Evolutionary conservation across 2,329 filamentous ascomycete species (phyloP).

Genomic region (Pseudogymnoascus sp.): DNA sequence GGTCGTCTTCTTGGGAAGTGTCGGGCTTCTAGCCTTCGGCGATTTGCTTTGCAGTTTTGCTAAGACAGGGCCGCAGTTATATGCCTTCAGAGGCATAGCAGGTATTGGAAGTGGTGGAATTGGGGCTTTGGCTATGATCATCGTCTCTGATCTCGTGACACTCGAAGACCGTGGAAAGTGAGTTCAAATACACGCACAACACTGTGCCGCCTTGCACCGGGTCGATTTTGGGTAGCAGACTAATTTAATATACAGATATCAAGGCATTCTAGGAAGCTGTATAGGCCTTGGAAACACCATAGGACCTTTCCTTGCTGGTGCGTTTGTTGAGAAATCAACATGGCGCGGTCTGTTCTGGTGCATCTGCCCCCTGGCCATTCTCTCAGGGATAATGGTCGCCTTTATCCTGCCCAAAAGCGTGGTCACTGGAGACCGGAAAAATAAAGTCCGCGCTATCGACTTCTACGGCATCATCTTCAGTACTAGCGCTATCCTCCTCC

Average conservation of each 20-base stretch:
- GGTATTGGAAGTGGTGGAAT: constrained; percentile 56
- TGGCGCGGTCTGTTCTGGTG: constrained; percentile 41
- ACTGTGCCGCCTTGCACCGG: neutral
- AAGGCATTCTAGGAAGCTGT: constrained; percentile 34
- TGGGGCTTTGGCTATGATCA: constrained; percentile 50
- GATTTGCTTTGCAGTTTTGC: constrained; percentile 52
- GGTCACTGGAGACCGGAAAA: constrained; percentile 37
- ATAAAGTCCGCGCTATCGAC: constrained; percentile 48
- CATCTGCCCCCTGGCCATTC: constrained; percentile 41
- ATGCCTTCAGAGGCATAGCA: constrained; percentile 50
- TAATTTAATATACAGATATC: constrained; percentile 23
- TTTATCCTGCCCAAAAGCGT: constrained; percentile 44
- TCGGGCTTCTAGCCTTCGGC: constrained; percentile 44
- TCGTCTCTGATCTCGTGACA: constrained; percentile 51
- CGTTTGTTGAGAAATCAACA: constrained; percentile 29
- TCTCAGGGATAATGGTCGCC: constrained; percentile 37
- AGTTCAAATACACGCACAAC: constrained; percentile 9
- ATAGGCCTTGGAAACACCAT: constrained; percentile 35
- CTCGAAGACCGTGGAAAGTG: constrained; percentile 50
- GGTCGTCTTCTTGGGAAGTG: constrained; percentile 43
- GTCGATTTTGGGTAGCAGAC: neutral
- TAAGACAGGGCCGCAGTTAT: constrained; percentile 47
- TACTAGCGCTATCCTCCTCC: constrained; percentile 46
- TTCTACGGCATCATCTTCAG: constrained; percentile 47
- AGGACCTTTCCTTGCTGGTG: constrained; percentile 37